A percentile compares a stretch with the other conserved stretches of the same genome.
Evolutionary conservation across 805 yeast genomes (phyloP).

Genomic region (Kluyveromyces starmeri): DNA sequence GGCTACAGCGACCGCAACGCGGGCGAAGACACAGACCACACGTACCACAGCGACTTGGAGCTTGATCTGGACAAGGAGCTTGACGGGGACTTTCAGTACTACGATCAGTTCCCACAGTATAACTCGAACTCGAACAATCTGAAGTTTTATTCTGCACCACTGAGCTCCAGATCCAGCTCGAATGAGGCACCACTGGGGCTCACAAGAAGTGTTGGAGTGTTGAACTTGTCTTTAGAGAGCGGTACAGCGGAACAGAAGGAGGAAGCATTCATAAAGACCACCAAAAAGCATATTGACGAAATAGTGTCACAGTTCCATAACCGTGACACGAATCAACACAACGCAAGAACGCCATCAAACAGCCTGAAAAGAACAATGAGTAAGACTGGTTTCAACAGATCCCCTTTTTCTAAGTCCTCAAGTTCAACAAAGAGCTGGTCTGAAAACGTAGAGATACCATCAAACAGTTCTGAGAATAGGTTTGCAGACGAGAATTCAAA

Average conservation of each 20-base stretch:
- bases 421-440: conserved; percentile 5
- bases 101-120: conserved; percentile 5
- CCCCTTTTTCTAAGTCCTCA: conserved; percentile 25
- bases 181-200: conserved; percentile 25
- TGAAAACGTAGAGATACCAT: conserved; percentile 7
- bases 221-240: conserved; percentile 41
- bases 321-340: conserved; percentile 2
- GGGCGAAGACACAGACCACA: conserved; percentile 4
- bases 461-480: conserved; percentile 14
- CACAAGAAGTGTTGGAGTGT: conserved; percentile 44
- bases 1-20: conserved; percentile 2
- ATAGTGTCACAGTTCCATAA: conserved; percentile 19
- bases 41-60: conserved; percentile 1
- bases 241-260: conserved; percentile 14
- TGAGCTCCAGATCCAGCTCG: conserved; percentile 5
- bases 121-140: conserved; percentile 15
- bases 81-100: conserved; percentile 1
- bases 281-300: conserved; percentile 18
- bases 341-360: conserved; percentile 13
- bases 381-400: conserved; percentile 19
- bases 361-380: conserved; percentile 20
- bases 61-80: conserved; percentile 1
- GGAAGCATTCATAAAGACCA: conserved; percentile 9
- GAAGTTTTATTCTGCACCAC: conserved; percentile 21
- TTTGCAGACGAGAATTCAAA: background rate